Percentiles rank a stretch among this genome's conserved stretches.
These are phyloP conservation scores for Poronia punctata DNA, from an alignment of 495 filamentous ascomycete species.

Conservation along the genomic window DNA sequence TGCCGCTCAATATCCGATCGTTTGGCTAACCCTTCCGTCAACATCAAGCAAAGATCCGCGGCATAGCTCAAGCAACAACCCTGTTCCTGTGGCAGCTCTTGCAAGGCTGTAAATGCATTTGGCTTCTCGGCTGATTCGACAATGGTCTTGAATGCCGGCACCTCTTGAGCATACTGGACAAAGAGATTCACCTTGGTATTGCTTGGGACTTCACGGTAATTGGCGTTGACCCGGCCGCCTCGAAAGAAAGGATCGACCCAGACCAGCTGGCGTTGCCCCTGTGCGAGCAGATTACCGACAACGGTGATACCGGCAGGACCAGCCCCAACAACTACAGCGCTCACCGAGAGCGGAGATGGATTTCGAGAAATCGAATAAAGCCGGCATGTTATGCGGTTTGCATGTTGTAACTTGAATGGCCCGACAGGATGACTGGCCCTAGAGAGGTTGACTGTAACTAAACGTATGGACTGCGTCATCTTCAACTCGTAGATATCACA, in stretches of 20 bases:
- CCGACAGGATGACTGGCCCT: not conserved
- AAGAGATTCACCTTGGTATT: slow-evolving; percentile 49
- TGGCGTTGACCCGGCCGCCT: slow-evolving; percentile 44
- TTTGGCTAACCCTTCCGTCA: slow-evolving; percentile 44
- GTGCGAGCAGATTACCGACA: slow-evolving; percentile 50
- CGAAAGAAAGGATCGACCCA: slow-evolving; percentile 51
- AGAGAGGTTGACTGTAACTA: no score
- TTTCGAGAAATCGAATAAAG: slow-evolving; percentile 7
- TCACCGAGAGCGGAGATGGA: slow-evolving; percentile 4
- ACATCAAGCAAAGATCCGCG: slow-evolving; percentile 44
- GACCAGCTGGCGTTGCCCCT: slow-evolving; percentile 35
- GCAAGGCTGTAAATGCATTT: slow-evolving; percentile 46
- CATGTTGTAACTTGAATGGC: not conserved
- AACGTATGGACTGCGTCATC: slow-evolving; percentile 4
- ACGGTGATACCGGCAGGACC: slow-evolving; percentile 52
- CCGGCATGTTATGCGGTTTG: not conserved
- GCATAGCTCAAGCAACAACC: slow-evolving; percentile 48
- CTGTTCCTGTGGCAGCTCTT: slow-evolving; percentile 46
- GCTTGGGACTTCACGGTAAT: slow-evolving; percentile 51
- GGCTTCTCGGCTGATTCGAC: slow-evolving; percentile 38
- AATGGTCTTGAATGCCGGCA: slow-evolving; percentile 42
- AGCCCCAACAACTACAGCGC: slow-evolving; percentile 49
- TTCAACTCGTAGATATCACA: no score
- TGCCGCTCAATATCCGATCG: slow-evolving; percentile 37
- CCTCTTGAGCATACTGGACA: slow-evolving; percentile 42